A percentile compares a stretch with the other conserved stretches of the same genome.
Conservation (phyloP, 2,329 filamentous ascomycete species). For the Bimuria novae-zelandiae region DNA sequence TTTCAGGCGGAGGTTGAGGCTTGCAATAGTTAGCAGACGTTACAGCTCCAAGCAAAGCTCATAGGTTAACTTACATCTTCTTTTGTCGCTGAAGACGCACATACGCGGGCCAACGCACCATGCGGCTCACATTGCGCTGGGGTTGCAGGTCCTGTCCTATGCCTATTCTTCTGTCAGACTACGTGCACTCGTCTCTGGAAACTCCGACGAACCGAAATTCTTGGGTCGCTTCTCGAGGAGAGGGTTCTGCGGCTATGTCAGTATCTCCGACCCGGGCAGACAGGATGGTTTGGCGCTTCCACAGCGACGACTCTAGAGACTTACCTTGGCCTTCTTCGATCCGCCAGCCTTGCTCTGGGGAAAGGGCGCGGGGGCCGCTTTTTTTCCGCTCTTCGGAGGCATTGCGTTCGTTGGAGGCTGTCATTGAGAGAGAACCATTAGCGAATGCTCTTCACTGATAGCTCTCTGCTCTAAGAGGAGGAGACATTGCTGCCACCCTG, state of each 20-base stretch:
- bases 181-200: no score
- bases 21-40: no score
- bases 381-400: conserved; percentile 93
- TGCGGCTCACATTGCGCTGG: conserved; percentile 74
- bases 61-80: no score
- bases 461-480: conserved; percentile 46
- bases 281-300: conserved; percentile 3
- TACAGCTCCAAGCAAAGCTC: no score
- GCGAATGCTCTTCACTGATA: conserved; percentile 74
- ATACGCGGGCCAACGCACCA: conserved; percentile 97
- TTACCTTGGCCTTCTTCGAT: conserved; percentile 97
- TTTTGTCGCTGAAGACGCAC: conserved; percentile 93
- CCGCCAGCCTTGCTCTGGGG: conserved; percentile 69
- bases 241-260: conserved; percentile 73
- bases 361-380: conserved; percentile 86
- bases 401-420: conserved; percentile 72
- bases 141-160: conserved; percentile 76
- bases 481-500: conserved; percentile 43
- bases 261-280: conserved; percentile 20
- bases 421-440: conserved; percentile 99
- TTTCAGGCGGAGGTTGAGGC: conserved; percentile 97
- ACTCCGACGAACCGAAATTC: conserved; percentile 85
- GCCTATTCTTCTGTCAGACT: no score
- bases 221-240: conserved; percentile 97
- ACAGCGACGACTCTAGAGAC: conserved; percentile 43